Base-by-base conservation (phyloP, 169 alveolate species). In the Eimeria sp. region DNA sequence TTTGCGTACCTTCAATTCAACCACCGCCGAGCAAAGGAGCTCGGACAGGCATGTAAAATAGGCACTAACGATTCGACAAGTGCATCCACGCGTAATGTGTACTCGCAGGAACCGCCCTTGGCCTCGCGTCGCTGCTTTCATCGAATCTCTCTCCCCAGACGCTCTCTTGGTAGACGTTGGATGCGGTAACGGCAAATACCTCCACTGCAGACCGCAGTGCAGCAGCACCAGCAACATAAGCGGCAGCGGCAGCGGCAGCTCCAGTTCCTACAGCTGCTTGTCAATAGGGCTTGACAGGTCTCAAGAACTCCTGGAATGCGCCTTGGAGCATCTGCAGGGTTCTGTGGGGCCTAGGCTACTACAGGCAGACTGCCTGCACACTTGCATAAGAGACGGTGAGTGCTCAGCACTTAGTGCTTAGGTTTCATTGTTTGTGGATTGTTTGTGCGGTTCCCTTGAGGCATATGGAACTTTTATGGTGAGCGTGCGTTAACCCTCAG, bases 101-200 rank as follows among this genome's bases (percentile, higher is more conserved):
- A 49, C 27, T n/a, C 11, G 57, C 65, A 98, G 99, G 89, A 99
- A 99, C 95, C 99, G 99, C 89, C 99, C 99, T n/a, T 99, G 99
- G 99, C 99, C 99, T 14, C 98, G 98, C 91, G 99, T 99, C 5
- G 98, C 98, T 47, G 96, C 97, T 65, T 98, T 98, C 96, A 97
- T 99, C 51, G 98, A 98, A 93, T 95, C 97, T 47, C 96, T 98
- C 86, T 98, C 98, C 49, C 97, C 98, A 43, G 98, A 98, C 78
- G 98, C 99, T 10, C 94, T 98, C 10, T 99, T 99, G 72, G 95
- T 98, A 22, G 99, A 99, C 97, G 99, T 99, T 9, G 99, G 99
- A 7, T 99, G 99, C 96, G 99, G 99, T 75, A 99, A 99, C 97
- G 99, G 99, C 13, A 99, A 99, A 97, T 99, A 99, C 97, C 97